phyloP scores from a whole-genome alignment of 768 basidiomycete genomes.

The Holtermanniella nyarrowii region DNA sequence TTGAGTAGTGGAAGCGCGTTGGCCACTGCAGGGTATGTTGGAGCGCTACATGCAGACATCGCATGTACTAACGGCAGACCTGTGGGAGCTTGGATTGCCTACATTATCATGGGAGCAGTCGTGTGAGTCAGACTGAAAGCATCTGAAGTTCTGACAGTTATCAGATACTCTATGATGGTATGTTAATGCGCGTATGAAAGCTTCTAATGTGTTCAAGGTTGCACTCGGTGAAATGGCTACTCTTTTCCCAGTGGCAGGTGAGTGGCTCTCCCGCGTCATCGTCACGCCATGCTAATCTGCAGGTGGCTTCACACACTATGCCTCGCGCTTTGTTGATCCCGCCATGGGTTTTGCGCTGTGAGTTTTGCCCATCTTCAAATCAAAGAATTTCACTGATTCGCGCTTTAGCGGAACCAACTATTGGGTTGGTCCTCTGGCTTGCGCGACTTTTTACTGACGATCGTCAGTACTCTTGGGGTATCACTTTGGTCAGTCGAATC shows the following conservation, averaged over 20 bases:
- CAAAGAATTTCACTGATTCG: background rate
- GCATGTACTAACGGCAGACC: conserved; percentile 32
- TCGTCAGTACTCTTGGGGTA: conserved; percentile 38
- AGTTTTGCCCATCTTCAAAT: conserved; percentile 2
- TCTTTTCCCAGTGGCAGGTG: conserved; percentile 37
- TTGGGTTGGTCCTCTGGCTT: conserved; percentile 11
- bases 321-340: conserved; percentile 43
- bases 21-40: background rate
- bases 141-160: background rate
- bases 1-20: background rate
- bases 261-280: background rate
- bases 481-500: conserved; percentile 18
- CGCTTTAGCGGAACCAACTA: conserved; percentile 4
- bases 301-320: conserved; percentile 45
- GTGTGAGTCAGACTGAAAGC: conserved; percentile 15
- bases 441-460: background rate
- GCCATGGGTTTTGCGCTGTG: conserved; percentile 37
- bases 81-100: conserved; percentile 35
- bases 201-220: too few species aligned
- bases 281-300: background rate
- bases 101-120: conserved; percentile 35
- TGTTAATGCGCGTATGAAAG: too few species aligned
- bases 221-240: conserved; percentile 37
- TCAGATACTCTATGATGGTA: conserved; percentile 39
- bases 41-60: background rate